Conservation (phyloP, 495 filamentous ascomycete species). For the Ramalina peruviana region DNA sequence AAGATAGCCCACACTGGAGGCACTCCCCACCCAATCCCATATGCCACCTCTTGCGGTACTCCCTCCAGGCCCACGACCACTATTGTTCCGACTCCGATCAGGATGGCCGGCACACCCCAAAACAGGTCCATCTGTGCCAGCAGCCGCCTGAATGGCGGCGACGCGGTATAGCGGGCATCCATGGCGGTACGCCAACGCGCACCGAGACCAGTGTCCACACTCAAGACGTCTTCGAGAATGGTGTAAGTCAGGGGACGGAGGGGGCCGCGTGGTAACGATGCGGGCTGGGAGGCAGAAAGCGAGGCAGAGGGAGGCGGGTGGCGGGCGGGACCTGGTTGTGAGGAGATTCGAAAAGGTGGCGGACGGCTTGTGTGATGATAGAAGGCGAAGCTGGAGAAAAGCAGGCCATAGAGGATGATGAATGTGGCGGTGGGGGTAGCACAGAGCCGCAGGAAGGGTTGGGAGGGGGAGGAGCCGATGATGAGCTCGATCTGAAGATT, state of each 20-base stretch:
- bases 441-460: slow-evolving; percentile 39
- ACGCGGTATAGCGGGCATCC: slow-evolving; percentile 53
- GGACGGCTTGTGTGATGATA: slow-evolving; percentile 27
- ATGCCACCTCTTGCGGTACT: slow-evolving; percentile 47
- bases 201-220: slow-evolving; percentile 63
- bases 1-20: slow-evolving; percentile 55
- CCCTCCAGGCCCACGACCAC: slow-evolving; percentile 48
- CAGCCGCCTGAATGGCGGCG: slow-evolving; percentile 56
- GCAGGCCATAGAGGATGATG: slow-evolving; percentile 44
- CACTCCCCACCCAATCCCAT: slow-evolving; percentile 59
- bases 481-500: slow-evolving; percentile 33
- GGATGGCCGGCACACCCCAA: slow-evolving; percentile 50
- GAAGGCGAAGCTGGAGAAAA: slow-evolving; percentile 37
- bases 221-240: slow-evolving; percentile 67
- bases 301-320: no score
- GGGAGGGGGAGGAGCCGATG: slow-evolving; percentile 23
- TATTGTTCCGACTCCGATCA: slow-evolving; percentile 41
- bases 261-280: no score
- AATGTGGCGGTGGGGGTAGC: slow-evolving; percentile 47
- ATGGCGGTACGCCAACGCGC: slow-evolving; percentile 51
- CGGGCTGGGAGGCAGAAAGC: slow-evolving; percentile 14
- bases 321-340: slow-evolving; percentile 46
- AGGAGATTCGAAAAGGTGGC: slow-evolving; percentile 60
- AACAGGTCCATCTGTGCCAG: slow-evolving; percentile 61
- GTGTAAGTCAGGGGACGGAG: slow-evolving; percentile 58